Evolutionary conservation across 345 rosid species (phyloP), one percentile per base, ranked within the genome.

Genomic region (Brassica incana): DNA sequence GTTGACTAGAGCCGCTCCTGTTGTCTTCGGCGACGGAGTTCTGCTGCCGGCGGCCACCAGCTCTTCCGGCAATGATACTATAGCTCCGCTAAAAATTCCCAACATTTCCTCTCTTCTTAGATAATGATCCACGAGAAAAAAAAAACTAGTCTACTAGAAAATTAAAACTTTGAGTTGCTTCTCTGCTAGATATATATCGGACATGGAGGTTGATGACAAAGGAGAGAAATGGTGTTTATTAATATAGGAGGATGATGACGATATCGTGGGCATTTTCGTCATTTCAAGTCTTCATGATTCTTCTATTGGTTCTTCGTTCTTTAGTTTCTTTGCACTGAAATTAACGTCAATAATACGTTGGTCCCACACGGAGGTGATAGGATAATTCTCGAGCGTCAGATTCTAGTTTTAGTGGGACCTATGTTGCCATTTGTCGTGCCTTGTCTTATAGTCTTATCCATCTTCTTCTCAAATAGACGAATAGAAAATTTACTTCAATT

Each of bases 21-120:
- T 81, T 56, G 76, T 90, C 82, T 95, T 92, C 36, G 97, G 99
- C 2, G 99, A 95, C 32, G 97, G 97, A 8, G 99, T 95, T 77
- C 99, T 83, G 84, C 91, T 77, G 20, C 99, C 99, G 35, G 99
- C 99, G 0, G 95, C 97, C 77, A 95, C 97, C 73, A 95, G 90
- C 83, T 95, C 99, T 33, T 90, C 97, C 70, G 99, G 99, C n/a
- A 92, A 92, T 0, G 97, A 87, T 58, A 95, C 82, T 56, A 95
- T 80, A 25, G 87, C 78, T 83, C 97, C 81, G 85, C 97, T 91
- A 75, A 95, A 92, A 5, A 92, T 89, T 72, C 99, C 99, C 87
- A 95, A 86, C 99, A 95, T 95, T 79, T 74, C 74, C 54, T 40
- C 60, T 67, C 79, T 74, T 50, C 20, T 50, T 18, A 0, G 8